These are phyloP conservation scores for Pythium rishiriense DNA, from an alignment of 352 stramenopile species.

Conservation along the genomic window DNA sequence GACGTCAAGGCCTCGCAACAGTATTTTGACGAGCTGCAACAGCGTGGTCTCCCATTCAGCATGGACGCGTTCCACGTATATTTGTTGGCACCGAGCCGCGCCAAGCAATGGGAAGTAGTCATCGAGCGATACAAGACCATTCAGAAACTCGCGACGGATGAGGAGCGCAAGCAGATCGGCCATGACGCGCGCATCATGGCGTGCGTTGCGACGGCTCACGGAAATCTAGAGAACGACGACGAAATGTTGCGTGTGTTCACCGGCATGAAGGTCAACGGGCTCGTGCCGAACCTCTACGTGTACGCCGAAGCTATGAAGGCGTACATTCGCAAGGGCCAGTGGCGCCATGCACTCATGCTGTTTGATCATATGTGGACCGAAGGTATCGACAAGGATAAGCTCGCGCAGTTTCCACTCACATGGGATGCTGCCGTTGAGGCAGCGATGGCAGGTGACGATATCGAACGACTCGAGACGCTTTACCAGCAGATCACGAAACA, in stretches of 20 bases:
- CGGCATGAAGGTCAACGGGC: slow-evolving; percentile 66
- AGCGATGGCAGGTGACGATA: slow-evolving; percentile 45
- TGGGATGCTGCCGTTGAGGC: slow-evolving; percentile 69
- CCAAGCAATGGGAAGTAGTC: slow-evolving; percentile 42
- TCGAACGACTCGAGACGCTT: slow-evolving; percentile 42
- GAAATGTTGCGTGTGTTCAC: slow-evolving; percentile 71
- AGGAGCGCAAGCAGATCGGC: slow-evolving; percentile 33
- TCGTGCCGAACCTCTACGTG: slow-evolving; percentile 67
- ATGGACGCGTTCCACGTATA: slow-evolving; percentile 37
- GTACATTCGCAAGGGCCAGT: slow-evolving; percentile 64
- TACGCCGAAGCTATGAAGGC: slow-evolving; percentile 72
- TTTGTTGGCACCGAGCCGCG: slow-evolving; percentile 35
- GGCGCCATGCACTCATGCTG: slow-evolving; percentile 68
- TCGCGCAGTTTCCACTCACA: slow-evolving; percentile 48
- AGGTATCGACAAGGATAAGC: slow-evolving; percentile 37
- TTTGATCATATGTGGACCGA: slow-evolving; percentile 70
- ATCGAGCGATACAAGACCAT: slow-evolving; percentile 37
- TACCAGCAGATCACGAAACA: slow-evolving; percentile 48
- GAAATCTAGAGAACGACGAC: slow-evolving; percentile 37
- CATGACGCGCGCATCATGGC: slow-evolving; percentile 59
- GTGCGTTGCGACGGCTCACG: slow-evolving; percentile 62
- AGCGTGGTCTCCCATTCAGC: slow-evolving; percentile 19
- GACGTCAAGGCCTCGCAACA: slow-evolving; percentile 41
- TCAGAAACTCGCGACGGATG: neutral
- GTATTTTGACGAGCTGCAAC: slow-evolving; percentile 47